phyloP scores from a whole-genome alignment of 169 alveolate species.

The Condylostoma magnum region DNA sequence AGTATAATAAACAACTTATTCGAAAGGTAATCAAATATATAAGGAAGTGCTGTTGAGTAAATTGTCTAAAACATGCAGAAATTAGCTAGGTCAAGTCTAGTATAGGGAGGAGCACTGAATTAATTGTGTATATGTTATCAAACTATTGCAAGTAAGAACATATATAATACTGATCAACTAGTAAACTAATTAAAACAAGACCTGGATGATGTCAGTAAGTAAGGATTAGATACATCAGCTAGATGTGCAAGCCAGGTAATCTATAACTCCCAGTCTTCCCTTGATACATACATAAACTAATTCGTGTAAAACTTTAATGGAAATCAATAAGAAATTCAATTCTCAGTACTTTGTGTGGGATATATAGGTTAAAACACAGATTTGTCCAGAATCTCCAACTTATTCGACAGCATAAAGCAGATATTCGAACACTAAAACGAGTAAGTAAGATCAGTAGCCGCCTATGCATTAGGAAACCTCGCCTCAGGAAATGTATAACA shows the following conservation, averaged over 20 bases:
- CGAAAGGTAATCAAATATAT: background rate
- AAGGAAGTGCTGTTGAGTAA: background rate
- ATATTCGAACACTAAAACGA: constrained; percentile 37
- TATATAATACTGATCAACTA: background rate
- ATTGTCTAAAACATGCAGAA: constrained; percentile 19
- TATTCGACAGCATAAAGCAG: constrained; percentile 30
- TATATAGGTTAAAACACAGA: constrained; percentile 56
- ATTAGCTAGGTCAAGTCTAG: constrained; percentile 22
- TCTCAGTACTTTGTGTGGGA: constrained; percentile 46
- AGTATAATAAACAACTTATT: constrained; percentile 10
- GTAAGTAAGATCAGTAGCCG: constrained; percentile 61
- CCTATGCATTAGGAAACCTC: constrained; percentile 63
- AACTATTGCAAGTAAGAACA: background rate
- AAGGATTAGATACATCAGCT: background rate
- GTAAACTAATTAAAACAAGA: background rate
- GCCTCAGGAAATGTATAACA: constrained; percentile 53
- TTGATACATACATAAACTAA: background rate
- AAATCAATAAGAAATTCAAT: background rate
- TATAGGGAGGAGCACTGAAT: constrained; percentile 32
- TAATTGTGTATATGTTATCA: constrained; percentile 20
- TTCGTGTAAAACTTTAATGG: constrained; percentile 6
- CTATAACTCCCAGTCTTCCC: background rate
- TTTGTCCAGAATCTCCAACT: constrained; percentile 12
- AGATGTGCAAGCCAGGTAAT: constrained; percentile 21
- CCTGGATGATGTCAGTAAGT: background rate